These are phyloP conservation scores for Aureococcus anophagefferens DNA, from an alignment of 108 stramenopile genomes.

Conservation along the genomic window DNA sequence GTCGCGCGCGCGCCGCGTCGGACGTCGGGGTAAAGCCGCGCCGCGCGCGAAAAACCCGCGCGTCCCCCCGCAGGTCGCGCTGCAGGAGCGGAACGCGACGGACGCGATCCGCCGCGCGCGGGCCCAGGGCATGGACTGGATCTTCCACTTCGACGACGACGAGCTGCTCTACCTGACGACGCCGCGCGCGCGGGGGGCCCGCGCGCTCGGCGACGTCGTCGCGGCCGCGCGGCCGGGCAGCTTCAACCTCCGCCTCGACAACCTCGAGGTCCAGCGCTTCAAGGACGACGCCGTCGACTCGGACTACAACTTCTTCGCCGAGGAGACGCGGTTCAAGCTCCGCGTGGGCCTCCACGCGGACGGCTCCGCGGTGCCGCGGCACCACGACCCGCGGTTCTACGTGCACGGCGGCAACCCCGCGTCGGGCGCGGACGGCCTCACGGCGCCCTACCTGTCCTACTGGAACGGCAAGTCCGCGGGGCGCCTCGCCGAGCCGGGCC, in stretches of 20 bases:
- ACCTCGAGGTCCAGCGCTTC: neutral
- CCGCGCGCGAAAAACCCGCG: no score
- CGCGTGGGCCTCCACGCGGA: neutral
- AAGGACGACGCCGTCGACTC: neutral
- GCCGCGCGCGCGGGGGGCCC: neutral
- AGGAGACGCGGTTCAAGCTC: neutral
- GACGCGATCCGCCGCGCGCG: neutral
- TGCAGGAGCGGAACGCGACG: neutral
- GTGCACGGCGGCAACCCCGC: neutral
- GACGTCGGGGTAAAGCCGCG: no score
- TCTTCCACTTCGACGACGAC: neutral
- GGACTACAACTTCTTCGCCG: neutral
- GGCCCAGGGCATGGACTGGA: neutral
- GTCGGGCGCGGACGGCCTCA: neutral
- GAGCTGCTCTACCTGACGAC: neutral
- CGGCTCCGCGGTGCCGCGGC: neutral
- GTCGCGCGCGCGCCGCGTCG: no score
- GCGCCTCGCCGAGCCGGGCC: neutral
- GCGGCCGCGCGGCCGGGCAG: neutral
- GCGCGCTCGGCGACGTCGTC: neutral
- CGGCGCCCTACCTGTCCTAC: neutral
- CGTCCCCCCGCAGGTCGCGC: no score
- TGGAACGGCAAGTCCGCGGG: neutral
- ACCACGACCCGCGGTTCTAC: neutral
- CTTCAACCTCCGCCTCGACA: neutral